phyloP scores from a whole-genome alignment of 257 asterid genomes.

The Ilex asprella region DNA sequence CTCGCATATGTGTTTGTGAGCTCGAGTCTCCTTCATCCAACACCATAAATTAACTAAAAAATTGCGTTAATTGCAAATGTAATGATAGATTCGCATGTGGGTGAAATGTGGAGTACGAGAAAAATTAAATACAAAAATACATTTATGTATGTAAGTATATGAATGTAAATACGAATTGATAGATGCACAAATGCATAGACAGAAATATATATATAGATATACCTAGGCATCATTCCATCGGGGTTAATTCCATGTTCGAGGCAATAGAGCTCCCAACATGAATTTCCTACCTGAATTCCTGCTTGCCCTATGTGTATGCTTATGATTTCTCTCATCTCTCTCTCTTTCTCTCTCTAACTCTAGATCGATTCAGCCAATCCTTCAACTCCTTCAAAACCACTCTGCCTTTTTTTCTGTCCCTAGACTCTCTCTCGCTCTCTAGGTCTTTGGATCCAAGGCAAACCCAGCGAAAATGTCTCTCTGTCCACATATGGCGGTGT shows the following conservation, averaged over 20 bases:
- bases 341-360: conserved; percentile 6
- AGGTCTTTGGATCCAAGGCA: neutral
- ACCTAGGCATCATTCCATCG: conserved; percentile 94
- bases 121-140: no score
- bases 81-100: no score
- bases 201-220: neutral
- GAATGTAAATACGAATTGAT: no score
- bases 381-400: neutral
- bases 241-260: conserved; percentile 85
- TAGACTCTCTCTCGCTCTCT: neutral
- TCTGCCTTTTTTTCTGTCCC: neutral
- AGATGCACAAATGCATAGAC: no score
- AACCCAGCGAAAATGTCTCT: no score
- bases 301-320: conserved; percentile 92
- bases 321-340: conserved; percentile 70
- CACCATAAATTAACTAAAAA: no score
- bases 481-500: no score
- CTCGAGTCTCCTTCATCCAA: no score
- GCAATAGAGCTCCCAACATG: conserved; percentile 86
- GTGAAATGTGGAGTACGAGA: no score
- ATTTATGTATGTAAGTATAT: no score
- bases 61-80: no score
- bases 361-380: neutral
- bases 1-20: no score
- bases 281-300: conserved; percentile 88